Conservation (phyloP, 139 green algal species). For the Coelastrella sp. region DNA sequence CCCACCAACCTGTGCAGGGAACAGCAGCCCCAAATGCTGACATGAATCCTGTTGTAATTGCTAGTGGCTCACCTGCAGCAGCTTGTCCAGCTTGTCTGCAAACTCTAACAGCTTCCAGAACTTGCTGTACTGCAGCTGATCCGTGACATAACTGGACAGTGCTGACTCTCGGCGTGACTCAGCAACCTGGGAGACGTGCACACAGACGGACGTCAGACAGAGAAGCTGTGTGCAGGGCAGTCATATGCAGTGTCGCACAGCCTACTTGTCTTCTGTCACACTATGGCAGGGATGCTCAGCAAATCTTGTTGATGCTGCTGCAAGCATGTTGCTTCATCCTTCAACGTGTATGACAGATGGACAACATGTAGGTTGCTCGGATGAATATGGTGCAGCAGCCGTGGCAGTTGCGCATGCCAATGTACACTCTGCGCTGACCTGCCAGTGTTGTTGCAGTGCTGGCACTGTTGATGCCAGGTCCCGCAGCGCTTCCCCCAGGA, state of each 20-base stretch:
- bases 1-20: no score
- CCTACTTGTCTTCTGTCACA: no score
- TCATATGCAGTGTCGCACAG: neutral
- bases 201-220: neutral
- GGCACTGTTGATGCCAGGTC: constrained; percentile 35
- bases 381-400: no score
- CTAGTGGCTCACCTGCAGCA: constrained; percentile 48
- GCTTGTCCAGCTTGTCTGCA: constrained; percentile 50
- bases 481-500: constrained; percentile 53
- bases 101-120: constrained; percentile 59
- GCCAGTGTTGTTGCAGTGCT: constrained; percentile 43
- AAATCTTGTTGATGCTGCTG: no score
- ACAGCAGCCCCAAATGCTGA: neutral
- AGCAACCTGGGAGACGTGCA: constrained; percentile 3
- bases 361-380: no score
- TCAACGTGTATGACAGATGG: no score
- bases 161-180: constrained; percentile 45
- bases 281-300: no score
- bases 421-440: neutral
- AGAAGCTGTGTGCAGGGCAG: neutral
- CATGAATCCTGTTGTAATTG: neutral
- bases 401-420: neutral
- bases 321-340: no score
- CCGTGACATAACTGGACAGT: constrained; percentile 44
- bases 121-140: constrained; percentile 64